Base-by-base conservation (phyloP, 2,329 filamentous ascomycete genomes). In the Amphichorda felina region DNA sequence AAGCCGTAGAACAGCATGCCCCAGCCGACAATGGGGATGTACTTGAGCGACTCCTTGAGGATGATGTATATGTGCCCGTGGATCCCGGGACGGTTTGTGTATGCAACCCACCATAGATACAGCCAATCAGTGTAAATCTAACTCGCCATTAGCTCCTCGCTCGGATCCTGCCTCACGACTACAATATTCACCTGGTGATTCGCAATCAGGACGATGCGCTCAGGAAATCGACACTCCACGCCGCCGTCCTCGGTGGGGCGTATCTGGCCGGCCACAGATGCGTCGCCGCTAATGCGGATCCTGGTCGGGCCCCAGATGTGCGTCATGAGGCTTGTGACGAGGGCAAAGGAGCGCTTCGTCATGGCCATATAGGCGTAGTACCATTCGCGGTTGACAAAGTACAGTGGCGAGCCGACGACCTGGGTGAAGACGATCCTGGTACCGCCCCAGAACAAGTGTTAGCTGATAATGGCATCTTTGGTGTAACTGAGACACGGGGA, bases 31-130 rank as follows among this genome's bases (percentile, higher is more conserved):
- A 93, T 59, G 2, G 86, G 86, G 13, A 94, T 77, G 45, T 76
- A 79, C 54, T 84, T 87, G 41, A 94, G 64, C 2, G 83, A 88
- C 53, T 94, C 83, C 51, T 94, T 94, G 35, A 93, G 64, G 48
- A 94, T 89, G 53, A 94, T 94, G 62, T 86, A 93, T 49, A 94
- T 70, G 51, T 86, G 81, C 9, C 87, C 86, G 48, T 91, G 82
- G 74, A 86, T 85, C 36, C 72, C 70, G 38, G 82, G 82, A 2
- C 48, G 55, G 50, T 79, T 79, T 18, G 82, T 85, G 49, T 94
- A 94, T n/a, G 79, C 83, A 18, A 86, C 79, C 86, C 86, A 94
- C 86, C 86, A 94, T 7, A 94, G 71, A 53, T 94, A 94, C 8
- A 93, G 60, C 86, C 85, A 94, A 59, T 94, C 85, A 8, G 85